Evolutionary conservation across 164 flowering plant species (phyloP).

Genomic region (Nymphaea thermarum): DNA sequence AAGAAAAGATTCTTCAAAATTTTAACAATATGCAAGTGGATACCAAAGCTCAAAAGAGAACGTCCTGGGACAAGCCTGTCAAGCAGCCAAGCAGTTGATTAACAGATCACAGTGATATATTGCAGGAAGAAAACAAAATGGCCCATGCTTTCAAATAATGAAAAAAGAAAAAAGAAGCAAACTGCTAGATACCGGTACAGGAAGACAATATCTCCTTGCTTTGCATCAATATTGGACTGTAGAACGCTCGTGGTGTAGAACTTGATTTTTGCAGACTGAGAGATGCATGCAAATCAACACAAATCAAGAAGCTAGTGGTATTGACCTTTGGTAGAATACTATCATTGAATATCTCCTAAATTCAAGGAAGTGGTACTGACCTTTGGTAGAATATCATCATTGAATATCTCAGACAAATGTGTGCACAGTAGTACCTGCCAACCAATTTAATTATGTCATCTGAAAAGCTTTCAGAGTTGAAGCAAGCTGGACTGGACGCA

Average conservation of each 20-base stretch:
- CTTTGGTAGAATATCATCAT: slow-evolving; percentile 42
- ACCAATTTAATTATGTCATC: no score
- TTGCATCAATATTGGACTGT: slow-evolving; percentile 37
- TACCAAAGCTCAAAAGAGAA: slow-evolving; percentile 77
- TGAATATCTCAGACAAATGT: slow-evolving; percentile 79
- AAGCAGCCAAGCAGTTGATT: not conserved
- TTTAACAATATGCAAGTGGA: slow-evolving; percentile 8
- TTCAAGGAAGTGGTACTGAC: slow-evolving; percentile 17
- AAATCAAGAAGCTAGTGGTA: not conserved
- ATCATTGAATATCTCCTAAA: slow-evolving; percentile 49
- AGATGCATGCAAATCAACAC: slow-evolving; percentile 2
- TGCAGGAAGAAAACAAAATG: no score
- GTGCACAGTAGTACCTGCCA: slow-evolving; percentile 84
- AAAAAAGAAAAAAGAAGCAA: not conserved
- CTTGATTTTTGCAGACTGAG: slow-evolving; percentile 64
- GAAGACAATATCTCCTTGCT: slow-evolving; percentile 62
- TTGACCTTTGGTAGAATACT: slow-evolving; percentile 48
- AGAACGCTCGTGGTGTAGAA: slow-evolving; percentile 89
- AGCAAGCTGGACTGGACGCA: no score
- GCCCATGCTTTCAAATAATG: not conserved
- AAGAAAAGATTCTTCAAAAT: no score
- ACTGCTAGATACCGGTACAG: slow-evolving; percentile 51
- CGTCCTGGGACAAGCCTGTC: slow-evolving; percentile 84
- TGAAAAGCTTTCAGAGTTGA: no score
- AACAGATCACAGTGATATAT: no score